Conservation (phyloP, 2,329 filamentous ascomycete genomes). For the Sporothrix brunneoviolacea region DNA sequence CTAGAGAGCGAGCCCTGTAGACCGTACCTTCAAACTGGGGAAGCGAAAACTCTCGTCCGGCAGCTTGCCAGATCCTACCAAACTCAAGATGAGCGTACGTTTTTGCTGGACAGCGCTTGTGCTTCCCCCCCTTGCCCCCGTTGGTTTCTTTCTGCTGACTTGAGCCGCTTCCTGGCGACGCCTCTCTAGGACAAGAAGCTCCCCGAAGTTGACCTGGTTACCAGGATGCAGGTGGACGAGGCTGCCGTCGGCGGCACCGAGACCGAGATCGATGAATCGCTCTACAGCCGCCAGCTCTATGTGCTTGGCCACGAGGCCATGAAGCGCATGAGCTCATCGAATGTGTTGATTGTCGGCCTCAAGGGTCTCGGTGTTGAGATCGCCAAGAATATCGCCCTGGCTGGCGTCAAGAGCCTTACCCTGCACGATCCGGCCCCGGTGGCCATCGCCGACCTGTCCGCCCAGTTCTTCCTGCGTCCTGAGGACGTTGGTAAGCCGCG, state of each 20-base stretch:
- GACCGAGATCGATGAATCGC: slow-evolving; percentile 68
- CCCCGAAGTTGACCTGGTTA: slow-evolving; percentile 55
- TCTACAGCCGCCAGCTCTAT: slow-evolving; percentile 69
- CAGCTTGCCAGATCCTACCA: slow-evolving; percentile 49
- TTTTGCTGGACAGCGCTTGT: neutral
- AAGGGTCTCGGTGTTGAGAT: slow-evolving; percentile 96
- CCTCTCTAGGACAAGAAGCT: slow-evolving; percentile 40
- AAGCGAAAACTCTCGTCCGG: slow-evolving; percentile 61
- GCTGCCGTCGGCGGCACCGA: slow-evolving; percentile 47
- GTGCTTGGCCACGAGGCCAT: slow-evolving; percentile 75
- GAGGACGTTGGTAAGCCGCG: slow-evolving; percentile 89
- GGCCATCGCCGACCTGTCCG: slow-evolving; percentile 81
- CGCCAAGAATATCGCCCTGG: slow-evolving; percentile 96
- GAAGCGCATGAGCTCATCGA: slow-evolving; percentile 98
- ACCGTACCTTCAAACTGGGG: slow-evolving; percentile 45
- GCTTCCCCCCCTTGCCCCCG: neutral
- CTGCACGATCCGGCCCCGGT: slow-evolving; percentile 84
- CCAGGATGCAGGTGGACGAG: slow-evolving; percentile 59
- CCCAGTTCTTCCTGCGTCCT: slow-evolving; percentile 90
- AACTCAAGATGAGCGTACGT: slow-evolving; percentile 58
- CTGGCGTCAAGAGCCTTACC: slow-evolving; percentile 94
- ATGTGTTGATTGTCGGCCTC: slow-evolving; percentile 84
- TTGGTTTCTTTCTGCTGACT: neutral
- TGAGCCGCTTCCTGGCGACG: slow-evolving; percentile 7
- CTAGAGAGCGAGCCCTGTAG: neutral